Evolutionary conservation across 768 basidiomycete species (phyloP), one percentile per base, ranked within the genome.

Genomic region (Serpula lacrymans): DNA sequence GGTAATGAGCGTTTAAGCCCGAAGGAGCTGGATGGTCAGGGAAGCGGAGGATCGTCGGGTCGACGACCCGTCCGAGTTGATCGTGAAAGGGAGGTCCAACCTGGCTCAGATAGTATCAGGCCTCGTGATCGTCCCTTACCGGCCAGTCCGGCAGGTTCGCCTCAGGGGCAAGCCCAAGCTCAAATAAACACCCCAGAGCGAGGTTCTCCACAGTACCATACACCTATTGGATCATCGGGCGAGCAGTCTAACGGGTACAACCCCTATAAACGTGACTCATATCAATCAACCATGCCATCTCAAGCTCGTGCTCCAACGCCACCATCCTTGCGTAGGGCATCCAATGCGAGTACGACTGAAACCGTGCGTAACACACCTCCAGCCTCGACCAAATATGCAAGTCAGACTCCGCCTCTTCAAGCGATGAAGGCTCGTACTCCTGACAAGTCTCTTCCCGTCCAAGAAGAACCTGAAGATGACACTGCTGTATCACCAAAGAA

Each of bases 401-500:
- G 65, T 30, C 76, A 78, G 48, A 78, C 80, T 0, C 75, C 80
- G 0, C 78, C 81, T 13, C 47, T 72, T 39, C 80, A 79, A 51
- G 57, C 69, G 8, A 68, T 74, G 50, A 58, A 56, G 55, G 67
- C 73, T 5, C 77, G 82, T 16, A 78, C 79, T 16, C 79, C 85
- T 2, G 84, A 86, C 57, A 71, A 83, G 24, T 84, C 84, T 12
- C 68, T 88, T 18, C 85, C 85, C 14, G 74, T 87, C 3, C 85
- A 88, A 57, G 85, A 88, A 55, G 84, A 86, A 46, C 72, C 73
- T 21, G 84, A 86, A 51, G 84, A 86, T 49, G 82, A 85, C 47
- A 62, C 70, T 13, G 60, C 60, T 3, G 27, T 52, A 24, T 50
- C 61, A 10, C 42, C 49, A 26, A 72, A 70, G 51, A 65, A 60